A percentile compares a stretch with the other conserved stretches of the same genome.
Conservation (phyloP, 805 yeast species). For the Diddensiella transvaalensis region DNA sequence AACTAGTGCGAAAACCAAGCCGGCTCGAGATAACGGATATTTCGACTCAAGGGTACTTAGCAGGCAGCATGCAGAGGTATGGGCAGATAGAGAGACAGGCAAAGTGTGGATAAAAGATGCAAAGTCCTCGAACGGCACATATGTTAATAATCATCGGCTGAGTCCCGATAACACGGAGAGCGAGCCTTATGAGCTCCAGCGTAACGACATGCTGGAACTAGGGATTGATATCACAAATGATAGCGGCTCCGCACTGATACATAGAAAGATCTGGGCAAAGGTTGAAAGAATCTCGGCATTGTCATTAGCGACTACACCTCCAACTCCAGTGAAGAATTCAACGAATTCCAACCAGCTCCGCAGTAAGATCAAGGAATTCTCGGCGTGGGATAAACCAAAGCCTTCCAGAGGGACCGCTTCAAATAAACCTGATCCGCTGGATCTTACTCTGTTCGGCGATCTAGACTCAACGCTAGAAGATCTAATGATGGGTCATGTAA, state of each 20-base stretch:
- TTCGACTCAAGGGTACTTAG: constrained; percentile 92
- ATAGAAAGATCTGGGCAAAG: constrained; percentile 79
- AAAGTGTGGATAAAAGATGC: constrained; percentile 76
- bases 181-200: constrained; percentile 55
- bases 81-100: constrained; percentile 61
- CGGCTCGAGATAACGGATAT: constrained; percentile 75
- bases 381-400: background rate
- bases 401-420: background rate
- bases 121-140: constrained; percentile 93
- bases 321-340: background rate
- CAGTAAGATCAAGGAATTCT: background rate
- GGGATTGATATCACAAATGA: constrained; percentile 75
- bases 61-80: constrained; percentile 90
- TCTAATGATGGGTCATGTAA: constrained; percentile 34
- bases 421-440: constrained; percentile 24
- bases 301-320: constrained; percentile 31
- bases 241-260: constrained; percentile 53
- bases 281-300: constrained; percentile 70
- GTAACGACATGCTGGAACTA: constrained; percentile 85
- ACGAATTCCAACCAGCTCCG: no score
- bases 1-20: constrained; percentile 48
- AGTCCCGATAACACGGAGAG: constrained; percentile 52
- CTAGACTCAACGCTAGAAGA: constrained; percentile 32
- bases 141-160: constrained; percentile 71
- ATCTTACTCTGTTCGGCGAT: constrained; percentile 35